phyloP scores from a whole-genome alignment of 768 basidiomycete genomes.

The Dendrothele bispora region DNA sequence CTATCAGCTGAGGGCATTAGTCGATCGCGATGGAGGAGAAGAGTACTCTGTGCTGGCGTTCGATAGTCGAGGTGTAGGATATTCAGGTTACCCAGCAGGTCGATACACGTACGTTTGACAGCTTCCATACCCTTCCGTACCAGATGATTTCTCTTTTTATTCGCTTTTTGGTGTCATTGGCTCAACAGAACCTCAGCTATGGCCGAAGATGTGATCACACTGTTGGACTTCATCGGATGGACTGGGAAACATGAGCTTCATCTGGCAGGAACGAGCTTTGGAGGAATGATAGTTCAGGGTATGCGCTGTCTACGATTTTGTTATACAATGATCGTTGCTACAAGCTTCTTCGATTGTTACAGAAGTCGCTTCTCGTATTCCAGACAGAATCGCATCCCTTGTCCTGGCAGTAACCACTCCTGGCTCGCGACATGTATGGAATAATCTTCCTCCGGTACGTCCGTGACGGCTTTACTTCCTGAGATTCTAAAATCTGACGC shows the following conservation, averaged over 20 bases:
- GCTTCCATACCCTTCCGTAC: no score
- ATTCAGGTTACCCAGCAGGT: slow-evolving; percentile 67
- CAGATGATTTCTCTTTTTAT: no score
- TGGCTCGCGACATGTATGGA: slow-evolving; percentile 54
- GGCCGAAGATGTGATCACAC: slow-evolving; percentile 70
- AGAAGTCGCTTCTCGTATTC: slow-evolving; percentile 72
- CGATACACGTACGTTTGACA: slow-evolving; percentile 75
- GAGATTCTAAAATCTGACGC: background rate
- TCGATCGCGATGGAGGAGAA: slow-evolving; percentile 30
- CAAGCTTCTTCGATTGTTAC: no score
- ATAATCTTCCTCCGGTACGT: slow-evolving; percentile 65
- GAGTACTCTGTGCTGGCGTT: slow-evolving; percentile 70
- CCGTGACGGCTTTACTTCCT: background rate
- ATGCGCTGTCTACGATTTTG: background rate
- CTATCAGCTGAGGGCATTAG: slow-evolving; percentile 65
- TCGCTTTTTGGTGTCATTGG: no score
- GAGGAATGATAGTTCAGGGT: slow-evolving; percentile 87
- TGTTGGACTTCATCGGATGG: slow-evolving; percentile 76
- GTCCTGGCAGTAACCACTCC: slow-evolving; percentile 70
- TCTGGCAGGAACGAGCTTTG: slow-evolving; percentile 72
- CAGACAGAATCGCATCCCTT: slow-evolving; percentile 66
- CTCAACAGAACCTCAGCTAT: slow-evolving; percentile 65
- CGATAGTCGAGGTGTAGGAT: slow-evolving; percentile 84
- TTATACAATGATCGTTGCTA: background rate
- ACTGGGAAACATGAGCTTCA: slow-evolving; percentile 59